Base-by-base conservation (phyloP, 163 green algal genomes). In the Volvox carteri region DNA sequence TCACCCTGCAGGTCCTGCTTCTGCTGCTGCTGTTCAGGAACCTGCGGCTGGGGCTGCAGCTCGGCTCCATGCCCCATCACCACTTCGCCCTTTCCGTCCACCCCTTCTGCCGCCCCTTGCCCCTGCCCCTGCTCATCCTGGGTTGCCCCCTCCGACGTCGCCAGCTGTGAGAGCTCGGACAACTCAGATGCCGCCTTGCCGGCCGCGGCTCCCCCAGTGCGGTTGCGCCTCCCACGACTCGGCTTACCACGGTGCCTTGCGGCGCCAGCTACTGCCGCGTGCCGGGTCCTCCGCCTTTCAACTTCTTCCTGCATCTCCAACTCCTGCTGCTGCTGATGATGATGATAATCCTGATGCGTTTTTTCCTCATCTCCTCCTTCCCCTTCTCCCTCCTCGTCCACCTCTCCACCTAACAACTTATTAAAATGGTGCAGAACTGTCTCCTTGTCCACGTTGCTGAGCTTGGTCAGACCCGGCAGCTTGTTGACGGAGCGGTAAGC, bases 351-450 rank as follows among this genome's bases (percentile, higher is more conserved):
- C 14, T 11, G 60, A 37, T 39, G 23, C 7, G 4, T 33, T 41
- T 78, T 78, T 39, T 77, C 35, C 68, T 54, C 68, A 35, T 77
- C 35, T 37, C 52, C 68, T 37, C 52, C 35, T 39, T 78, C 39
- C 70, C 56, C 18, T 12, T 56, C 70, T 39, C 33, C 70, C 37
- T 54, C 70, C 37, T 56, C 70, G 39, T 78, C 70, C 37, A 58
- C 70, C 4, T 56, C 41, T 42, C 35, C 70, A 0, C 48, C 75
- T 37, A 84, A 30, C 16, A 74, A 11, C 37, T 73, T 37, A 25
- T 56, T 23, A 2, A 85, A 35, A 25, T 6, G 4, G 12, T 54
- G 25, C 28, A 35, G 37, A 5, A 85, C 77, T 37, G 19, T 8
- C 50, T 85, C 16, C 54, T 72, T 50, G 33, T 85, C 77, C 35